phyloP scores from a whole-genome alignment of 163 green algal genomes.

The Scenedesmus sp. region DNA sequence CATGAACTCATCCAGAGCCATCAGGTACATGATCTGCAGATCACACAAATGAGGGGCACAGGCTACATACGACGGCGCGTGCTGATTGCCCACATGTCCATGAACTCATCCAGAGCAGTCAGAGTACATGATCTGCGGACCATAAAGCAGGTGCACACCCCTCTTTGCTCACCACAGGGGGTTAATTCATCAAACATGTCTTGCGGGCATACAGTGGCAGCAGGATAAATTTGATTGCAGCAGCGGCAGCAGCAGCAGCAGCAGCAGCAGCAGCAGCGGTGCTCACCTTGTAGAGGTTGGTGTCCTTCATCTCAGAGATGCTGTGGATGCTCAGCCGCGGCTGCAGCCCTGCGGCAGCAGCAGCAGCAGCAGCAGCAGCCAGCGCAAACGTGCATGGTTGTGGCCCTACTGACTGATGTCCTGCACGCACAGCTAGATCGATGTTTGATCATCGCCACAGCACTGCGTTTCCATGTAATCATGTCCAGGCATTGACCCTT shows the following conservation, averaged over 20 bases:
- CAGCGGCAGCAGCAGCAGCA: neutral
- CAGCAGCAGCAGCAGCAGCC: neutral
- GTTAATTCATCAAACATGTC: too few relatives aligned
- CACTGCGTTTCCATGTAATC: too few relatives aligned
- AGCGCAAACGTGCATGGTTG: too few relatives aligned
- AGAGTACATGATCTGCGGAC: too few relatives aligned
- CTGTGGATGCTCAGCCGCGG: slow-evolving; percentile 13
- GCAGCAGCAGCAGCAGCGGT: neutral
- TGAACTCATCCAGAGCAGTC: too few relatives aligned
- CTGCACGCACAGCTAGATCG: too few relatives aligned
- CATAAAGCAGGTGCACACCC: too few relatives aligned
- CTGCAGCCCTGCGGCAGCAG: slow-evolving; percentile 23
- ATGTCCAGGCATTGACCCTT: too few relatives aligned
- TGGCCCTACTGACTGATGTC: too few relatives aligned
- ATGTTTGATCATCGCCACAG: too few relatives aligned
- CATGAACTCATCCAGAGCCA: slow-evolving; percentile 33
- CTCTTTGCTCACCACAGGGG: too few relatives aligned
- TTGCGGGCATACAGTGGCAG: neutral
- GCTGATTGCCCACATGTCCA: neutral
- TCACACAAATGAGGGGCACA: neutral
- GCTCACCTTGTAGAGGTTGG: slow-evolving; percentile 22
- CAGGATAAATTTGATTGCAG: neutral
- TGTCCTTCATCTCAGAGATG: neutral
- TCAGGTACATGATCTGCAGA: slow-evolving; percentile 28
- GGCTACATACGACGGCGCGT: neutral